These are phyloP conservation scores for Pichia sp. DNA, from an alignment of 1,139 yeast species.

Conservation along the genomic window DNA sequence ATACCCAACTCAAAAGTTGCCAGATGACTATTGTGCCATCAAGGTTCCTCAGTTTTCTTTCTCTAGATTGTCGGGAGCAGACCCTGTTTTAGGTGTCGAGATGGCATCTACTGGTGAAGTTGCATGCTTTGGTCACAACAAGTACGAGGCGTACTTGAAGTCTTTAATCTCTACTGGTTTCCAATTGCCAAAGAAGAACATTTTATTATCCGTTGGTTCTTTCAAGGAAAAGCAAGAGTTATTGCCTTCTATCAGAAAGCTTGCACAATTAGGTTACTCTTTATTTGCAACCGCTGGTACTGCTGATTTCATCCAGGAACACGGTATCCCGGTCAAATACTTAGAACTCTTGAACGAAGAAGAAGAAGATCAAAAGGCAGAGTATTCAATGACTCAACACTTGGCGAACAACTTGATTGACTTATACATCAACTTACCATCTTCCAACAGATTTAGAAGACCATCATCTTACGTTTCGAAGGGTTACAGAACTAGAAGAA, in stretches of 20 bases:
- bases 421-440: conserved; percentile 92
- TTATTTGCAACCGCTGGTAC: conserved; percentile 99
- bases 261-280: conserved; percentile 79
- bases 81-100: conserved; percentile 96
- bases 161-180: conserved; percentile 93
- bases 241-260: conserved; percentile 76
- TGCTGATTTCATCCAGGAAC: conserved; percentile 96
- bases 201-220: conserved; percentile 93
- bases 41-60: conserved; percentile 98
- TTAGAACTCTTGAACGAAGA: conserved; percentile 70
- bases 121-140: conserved; percentile 93
- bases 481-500: conserved; percentile 98
- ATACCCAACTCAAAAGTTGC: conserved; percentile 82
- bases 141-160: conserved; percentile 95
- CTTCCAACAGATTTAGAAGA: conserved; percentile 95
- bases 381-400: conserved; percentile 93
- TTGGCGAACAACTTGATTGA: conserved; percentile 96
- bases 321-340: conserved; percentile 88
- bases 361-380: conserved; percentile 76
- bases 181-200: conserved; percentile 91
- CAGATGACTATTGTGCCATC: conserved; percentile 92
- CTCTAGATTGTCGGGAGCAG: conserved; percentile 97
- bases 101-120: conserved; percentile 99
- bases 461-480: conserved; percentile 97
- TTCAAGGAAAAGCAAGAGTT: conserved; percentile 93